These are phyloP conservation scores for Elasticomyces elasticus DNA, from an alignment of 495 filamentous ascomycete species.

Conservation along the genomic window DNA sequence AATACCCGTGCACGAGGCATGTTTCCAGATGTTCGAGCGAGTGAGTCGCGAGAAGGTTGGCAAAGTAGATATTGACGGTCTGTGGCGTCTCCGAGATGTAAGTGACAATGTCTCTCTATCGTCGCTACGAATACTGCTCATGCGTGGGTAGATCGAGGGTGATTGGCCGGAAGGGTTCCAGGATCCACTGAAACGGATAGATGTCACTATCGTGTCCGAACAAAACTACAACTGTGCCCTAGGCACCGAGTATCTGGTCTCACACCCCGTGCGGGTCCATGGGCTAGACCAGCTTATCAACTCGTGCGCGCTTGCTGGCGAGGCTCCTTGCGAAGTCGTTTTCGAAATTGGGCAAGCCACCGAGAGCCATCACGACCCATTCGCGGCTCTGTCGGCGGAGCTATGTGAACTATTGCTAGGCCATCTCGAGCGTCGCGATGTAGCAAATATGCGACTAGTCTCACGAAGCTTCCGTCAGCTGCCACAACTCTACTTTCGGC, in stretches of 20 bases:
- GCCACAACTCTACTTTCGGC: conserved; percentile 2
- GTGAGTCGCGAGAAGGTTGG: not conserved
- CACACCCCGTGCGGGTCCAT: not conserved
- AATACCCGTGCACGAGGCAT: conserved; percentile 4
- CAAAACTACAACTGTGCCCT: not conserved
- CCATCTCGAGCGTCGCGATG: not conserved
- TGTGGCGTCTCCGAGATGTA: conserved; percentile 2
- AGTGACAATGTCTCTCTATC: no score
- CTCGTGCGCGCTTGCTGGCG: not conserved
- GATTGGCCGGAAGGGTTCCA: not conserved
- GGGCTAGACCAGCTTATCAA: not conserved
- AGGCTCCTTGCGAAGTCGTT: not conserved
- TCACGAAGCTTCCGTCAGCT: not conserved
- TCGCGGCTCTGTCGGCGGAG: not conserved
- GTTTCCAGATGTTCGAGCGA: conserved; percentile 9
- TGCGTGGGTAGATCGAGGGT: not conserved
- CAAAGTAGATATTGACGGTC: conserved; percentile 4
- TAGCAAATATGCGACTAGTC: not conserved
- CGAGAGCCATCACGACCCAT: not conserved
- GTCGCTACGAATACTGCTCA: not conserved
- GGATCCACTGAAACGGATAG: not conserved
- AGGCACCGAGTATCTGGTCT: conserved; percentile 2
- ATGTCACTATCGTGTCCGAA: not conserved
- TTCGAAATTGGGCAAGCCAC: not conserved
- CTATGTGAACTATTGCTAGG: not conserved